A percentile compares a stretch with the other conserved stretches of the same genome.
These are phyloP conservation scores for Dichotomopilus funicola DNA, from an alignment of 2,329 filamentous ascomycete species.

Conservation along the genomic window DNA sequence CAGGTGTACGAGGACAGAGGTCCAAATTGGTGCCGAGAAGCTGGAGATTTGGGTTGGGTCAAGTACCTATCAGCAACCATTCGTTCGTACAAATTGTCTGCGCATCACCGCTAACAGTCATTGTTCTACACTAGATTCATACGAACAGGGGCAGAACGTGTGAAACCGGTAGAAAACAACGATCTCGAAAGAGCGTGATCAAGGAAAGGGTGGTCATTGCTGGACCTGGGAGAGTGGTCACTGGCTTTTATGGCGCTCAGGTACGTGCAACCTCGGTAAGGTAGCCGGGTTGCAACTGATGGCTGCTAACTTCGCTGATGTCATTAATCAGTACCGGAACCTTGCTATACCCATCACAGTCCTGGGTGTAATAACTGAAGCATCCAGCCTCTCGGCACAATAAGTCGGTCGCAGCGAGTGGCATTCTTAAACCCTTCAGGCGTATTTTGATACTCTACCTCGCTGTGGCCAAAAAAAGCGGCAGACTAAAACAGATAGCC, in stretches of 20 bases:
- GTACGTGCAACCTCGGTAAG: neutral
- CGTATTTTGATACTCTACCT: too few relatives aligned
- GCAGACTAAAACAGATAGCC: too few relatives aligned
- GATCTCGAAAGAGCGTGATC: neutral
- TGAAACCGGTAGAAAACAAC: neutral
- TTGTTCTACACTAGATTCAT: neutral
- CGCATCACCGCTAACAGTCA: neutral
- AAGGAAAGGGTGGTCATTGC: neutral
- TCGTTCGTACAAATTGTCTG: neutral
- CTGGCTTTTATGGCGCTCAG: neutral
- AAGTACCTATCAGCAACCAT: neutral
- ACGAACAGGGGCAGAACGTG: conserved; percentile 1
- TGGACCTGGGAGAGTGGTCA: neutral
- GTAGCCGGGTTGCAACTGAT: too few relatives aligned
- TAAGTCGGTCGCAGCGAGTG: too few relatives aligned
- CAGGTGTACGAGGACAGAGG: neutral
- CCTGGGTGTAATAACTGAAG: too few relatives aligned
- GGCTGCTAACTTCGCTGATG: too few relatives aligned
- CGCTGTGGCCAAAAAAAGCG: too few relatives aligned
- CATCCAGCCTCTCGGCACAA: too few relatives aligned
- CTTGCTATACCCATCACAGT: too few relatives aligned
- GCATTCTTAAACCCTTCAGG: too few relatives aligned
- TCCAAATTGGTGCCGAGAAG: neutral
- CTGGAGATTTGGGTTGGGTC: neutral
- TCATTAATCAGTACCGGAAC: too few relatives aligned